Evolutionary conservation across 805 yeast species (phyloP).

Genomic region (Kodamaea fukazawae): DNA sequence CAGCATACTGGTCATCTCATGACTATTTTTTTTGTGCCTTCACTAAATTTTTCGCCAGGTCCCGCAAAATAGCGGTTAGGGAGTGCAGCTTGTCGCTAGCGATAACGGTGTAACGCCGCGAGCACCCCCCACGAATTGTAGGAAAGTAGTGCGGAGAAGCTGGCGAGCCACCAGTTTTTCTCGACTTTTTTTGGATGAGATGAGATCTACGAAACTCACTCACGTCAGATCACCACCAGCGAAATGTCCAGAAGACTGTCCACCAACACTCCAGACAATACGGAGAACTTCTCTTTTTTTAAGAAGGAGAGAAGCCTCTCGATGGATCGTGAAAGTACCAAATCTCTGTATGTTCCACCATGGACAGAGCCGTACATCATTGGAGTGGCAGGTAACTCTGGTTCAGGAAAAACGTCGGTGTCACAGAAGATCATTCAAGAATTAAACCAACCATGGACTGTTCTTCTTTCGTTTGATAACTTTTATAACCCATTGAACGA

Average conservation of each 20-base stretch:
- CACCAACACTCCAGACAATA: not conserved
- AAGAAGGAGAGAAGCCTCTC: conserved; percentile 2
- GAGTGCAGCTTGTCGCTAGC: too few relatives aligned
- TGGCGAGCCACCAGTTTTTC: too few relatives aligned
- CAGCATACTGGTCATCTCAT: conserved; percentile 3
- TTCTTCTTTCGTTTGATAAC: conserved; percentile 83
- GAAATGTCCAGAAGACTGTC: conserved; percentile 1
- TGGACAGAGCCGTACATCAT: conserved; percentile 46
- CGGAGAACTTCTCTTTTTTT: conserved; percentile 1
- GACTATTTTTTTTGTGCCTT: conserved; percentile 46
- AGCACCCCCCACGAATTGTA: too few relatives aligned
- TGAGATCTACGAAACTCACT: too few relatives aligned
- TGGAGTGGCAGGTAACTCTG: conserved; percentile 48
- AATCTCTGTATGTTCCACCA: conserved; percentile 34
- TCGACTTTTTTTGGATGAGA: too few relatives aligned
- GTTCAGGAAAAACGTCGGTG: conserved; percentile 93
- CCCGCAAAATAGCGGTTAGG: too few relatives aligned
- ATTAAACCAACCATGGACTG: conserved; percentile 90
- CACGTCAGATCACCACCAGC: too few relatives aligned
- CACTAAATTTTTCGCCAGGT: conserved; percentile 53
- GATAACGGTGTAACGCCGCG: too few relatives aligned
- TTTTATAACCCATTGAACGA: conserved; percentile 74
- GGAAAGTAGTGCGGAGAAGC: conserved; percentile 46
- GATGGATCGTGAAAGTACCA: not conserved
- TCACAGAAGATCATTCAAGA: conserved; percentile 78